These are phyloP conservation scores for Solanum tacnaense DNA, from an alignment of 257 asterid species.

Conservation along the genomic window DNA sequence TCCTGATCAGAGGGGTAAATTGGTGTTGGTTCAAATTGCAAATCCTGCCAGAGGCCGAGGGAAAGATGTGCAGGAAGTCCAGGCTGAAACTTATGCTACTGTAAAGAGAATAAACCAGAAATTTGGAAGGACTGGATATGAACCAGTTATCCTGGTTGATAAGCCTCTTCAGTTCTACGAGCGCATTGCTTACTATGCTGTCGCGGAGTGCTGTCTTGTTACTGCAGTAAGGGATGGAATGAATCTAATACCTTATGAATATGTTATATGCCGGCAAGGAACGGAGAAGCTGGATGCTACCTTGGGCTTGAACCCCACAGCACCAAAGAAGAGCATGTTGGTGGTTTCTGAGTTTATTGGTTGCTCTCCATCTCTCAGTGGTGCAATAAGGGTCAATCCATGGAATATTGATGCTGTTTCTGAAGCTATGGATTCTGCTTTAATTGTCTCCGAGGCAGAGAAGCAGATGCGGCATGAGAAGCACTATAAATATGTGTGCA, in stretches of 20 bases:
- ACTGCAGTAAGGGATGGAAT: slow-evolving; percentile 88
- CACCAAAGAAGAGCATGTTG: slow-evolving; percentile 66
- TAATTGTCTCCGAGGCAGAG: slow-evolving; percentile 53
- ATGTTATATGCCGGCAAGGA: slow-evolving; percentile 69
- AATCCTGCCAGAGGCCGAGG: slow-evolving; percentile 92
- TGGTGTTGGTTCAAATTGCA: slow-evolving; percentile 69
- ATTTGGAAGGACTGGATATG: slow-evolving; percentile 51
- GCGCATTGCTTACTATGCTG: slow-evolving; percentile 61
- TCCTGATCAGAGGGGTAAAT: slow-evolving; percentile 54
- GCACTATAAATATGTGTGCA: slow-evolving; percentile 68
- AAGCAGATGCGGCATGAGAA: slow-evolving; percentile 81
- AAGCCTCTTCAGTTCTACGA: slow-evolving; percentile 55
- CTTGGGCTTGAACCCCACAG: slow-evolving; percentile 35
- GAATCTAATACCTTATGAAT: slow-evolving; percentile 84
- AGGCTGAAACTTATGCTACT: slow-evolving; percentile 55
- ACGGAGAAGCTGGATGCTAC: slow-evolving; percentile 42
- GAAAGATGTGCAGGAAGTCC: slow-evolving; percentile 69
- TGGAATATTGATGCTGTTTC: slow-evolving; percentile 75
- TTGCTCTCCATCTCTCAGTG: slow-evolving; percentile 80
- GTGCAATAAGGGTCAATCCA: slow-evolving; percentile 78
- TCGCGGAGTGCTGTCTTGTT: slow-evolving; percentile 77
- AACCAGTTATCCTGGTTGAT: slow-evolving; percentile 67
- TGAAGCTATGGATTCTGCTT: slow-evolving; percentile 81
- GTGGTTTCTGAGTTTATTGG: slow-evolving; percentile 78
- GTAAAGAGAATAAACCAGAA: slow-evolving; percentile 46